A percentile compares a stretch with the other conserved stretches of the same genome.
Evolutionary conservation across 2,329 filamentous ascomycete genomes (phyloP).

Genomic region (Colletotrichum filicis): DNA sequence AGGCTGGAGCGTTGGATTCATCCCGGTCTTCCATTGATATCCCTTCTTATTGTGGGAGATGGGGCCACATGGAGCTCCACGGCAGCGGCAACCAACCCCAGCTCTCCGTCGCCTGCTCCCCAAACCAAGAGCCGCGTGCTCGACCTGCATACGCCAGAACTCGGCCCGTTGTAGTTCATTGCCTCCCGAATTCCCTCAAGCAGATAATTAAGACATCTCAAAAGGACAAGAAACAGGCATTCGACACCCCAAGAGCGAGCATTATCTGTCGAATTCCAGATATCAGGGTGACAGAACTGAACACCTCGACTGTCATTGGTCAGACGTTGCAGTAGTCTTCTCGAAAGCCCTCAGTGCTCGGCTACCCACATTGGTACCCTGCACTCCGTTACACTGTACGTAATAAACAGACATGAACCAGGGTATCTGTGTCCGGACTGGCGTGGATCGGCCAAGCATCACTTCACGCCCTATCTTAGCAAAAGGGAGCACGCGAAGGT

Average conservation of each 20-base stretch:
- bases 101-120: neutral
- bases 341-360: slow-evolving; percentile 5
- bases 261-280: neutral
- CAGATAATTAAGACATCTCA: slow-evolving; percentile 4
- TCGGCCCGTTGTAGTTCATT: neutral
- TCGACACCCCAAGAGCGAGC: neutral
- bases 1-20: neutral
- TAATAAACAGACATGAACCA: slow-evolving; percentile 7
- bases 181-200: neutral
- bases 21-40: neutral
- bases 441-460: neutral
- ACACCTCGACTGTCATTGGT: slow-evolving; percentile 4
- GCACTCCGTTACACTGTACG: slow-evolving; percentile 13
- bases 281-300: neutral
- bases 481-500: slow-evolving; percentile 1
- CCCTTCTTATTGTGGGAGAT: neutral
- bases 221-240: slow-evolving; percentile 4
- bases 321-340: neutral
- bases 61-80: neutral
- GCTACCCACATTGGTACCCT: slow-evolving; percentile 16
- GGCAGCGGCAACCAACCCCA: neutral
- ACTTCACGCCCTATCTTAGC: neutral
- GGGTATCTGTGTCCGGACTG: neutral
- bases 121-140: neutral
- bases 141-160: neutral